Evolutionary conservation across 345 rosid genomes (phyloP).

Genomic region (Eucalyptus curtisii): DNA sequence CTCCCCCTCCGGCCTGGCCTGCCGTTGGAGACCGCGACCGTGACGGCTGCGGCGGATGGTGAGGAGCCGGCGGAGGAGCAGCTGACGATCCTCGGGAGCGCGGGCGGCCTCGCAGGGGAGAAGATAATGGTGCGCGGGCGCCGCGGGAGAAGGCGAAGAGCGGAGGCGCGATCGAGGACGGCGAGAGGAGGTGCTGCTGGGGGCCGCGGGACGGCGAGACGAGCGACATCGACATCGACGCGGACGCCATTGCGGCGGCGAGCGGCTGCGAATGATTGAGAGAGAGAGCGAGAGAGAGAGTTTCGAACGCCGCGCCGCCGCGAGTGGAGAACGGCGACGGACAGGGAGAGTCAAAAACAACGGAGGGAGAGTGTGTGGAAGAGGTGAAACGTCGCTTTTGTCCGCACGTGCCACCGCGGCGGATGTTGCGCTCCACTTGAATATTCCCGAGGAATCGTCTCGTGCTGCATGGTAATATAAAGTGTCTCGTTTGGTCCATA

Average conservation of each 20-base stretch:
- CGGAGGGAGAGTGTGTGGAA: neutral
- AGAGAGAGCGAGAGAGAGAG: too few species aligned
- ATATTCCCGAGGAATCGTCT: fast-evolving
- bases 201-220: neutral
- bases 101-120: too few species aligned
- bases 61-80: neutral
- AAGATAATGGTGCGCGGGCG: too few species aligned
- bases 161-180: neutral
- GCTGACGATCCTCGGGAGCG: neutral
- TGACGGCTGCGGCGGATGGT: neutral
- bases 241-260: neutral
- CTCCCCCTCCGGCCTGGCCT: too few species aligned
- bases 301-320: neutral
- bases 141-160: neutral
- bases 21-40: slow-evolving; percentile 30
- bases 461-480: too few species aligned
- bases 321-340: neutral
- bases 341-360: neutral
- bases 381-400: neutral
- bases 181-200: neutral
- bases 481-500: too few species aligned
- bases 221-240: neutral
- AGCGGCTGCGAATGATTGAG: neutral
- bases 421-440: neutral
- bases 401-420: neutral